These are phyloP conservation scores for Lachnellula cervina DNA, from an alignment of 2,329 filamentous ascomycete species.

Conservation along the genomic window DNA sequence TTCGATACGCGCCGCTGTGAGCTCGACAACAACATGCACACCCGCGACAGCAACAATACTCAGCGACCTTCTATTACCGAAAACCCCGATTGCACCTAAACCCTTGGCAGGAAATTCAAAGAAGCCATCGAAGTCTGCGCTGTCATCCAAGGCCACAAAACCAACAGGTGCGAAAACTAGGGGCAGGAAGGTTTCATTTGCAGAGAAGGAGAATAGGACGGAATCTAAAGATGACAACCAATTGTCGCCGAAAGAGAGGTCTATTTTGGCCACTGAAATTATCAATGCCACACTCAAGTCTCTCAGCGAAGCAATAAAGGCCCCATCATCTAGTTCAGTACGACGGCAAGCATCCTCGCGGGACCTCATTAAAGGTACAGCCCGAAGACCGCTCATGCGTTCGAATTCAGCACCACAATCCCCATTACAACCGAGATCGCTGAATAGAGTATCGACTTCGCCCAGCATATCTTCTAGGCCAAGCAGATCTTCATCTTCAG, in stretches of 20 bases:
- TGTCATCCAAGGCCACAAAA: constrained; percentile 18
- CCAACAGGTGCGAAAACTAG: constrained; percentile 18
- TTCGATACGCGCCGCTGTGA: constrained; percentile 43
- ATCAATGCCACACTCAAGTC: constrained; percentile 67
- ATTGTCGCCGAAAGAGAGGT: constrained; percentile 55
- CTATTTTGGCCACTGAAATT: constrained; percentile 65
- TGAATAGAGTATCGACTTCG: constrained; percentile 57
- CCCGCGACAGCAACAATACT: constrained; percentile 41
- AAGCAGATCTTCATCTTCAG: constrained; percentile 35
- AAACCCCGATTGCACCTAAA: constrained; percentile 17
- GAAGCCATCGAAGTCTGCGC: constrained; percentile 6
- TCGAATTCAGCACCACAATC: constrained; percentile 55
- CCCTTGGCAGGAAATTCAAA: constrained; percentile 5
- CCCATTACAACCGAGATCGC: constrained; percentile 55
- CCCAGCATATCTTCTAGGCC: constrained; percentile 46
- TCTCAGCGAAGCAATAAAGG: constrained; percentile 62
- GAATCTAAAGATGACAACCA: constrained; percentile 29
- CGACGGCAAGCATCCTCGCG: constrained; percentile 27
- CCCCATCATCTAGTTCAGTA: constrained; percentile 19
- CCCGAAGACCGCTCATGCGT: constrained; percentile 43
- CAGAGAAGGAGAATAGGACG: constrained; percentile 33
- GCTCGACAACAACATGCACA: constrained; percentile 44
- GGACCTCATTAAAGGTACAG: constrained; percentile 35
- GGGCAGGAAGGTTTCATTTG: constrained; percentile 18
- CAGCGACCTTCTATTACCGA: constrained; percentile 41